Evolutionary conservation across 257 asterid species (phyloP).

Genomic region (Solanum dulcamara): DNA sequence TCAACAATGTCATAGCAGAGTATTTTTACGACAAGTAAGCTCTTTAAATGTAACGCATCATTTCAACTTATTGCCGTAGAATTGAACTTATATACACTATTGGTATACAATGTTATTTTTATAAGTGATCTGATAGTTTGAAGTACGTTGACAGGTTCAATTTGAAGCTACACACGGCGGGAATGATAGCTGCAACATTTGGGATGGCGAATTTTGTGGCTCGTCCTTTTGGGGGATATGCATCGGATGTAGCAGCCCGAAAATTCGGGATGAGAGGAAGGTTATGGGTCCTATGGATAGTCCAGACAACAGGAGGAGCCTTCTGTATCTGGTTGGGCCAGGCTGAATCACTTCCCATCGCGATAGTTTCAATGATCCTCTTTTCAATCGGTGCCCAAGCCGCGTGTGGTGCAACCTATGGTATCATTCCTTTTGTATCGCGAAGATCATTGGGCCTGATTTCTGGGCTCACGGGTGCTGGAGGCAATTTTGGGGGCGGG

Average conservation of each 20-base stretch:
- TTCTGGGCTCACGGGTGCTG: constrained; percentile 39
- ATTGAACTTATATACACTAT: not conserved
- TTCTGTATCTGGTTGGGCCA: constrained; percentile 31
- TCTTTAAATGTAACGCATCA: too few relatives aligned
- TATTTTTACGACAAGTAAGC: constrained; percentile 39
- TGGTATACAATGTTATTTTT: not conserved
- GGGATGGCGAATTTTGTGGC: constrained; percentile 36
- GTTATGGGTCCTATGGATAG: constrained; percentile 37
- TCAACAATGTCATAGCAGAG: constrained; percentile 40
- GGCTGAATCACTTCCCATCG: constrained; percentile 15
- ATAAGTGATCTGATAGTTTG: not conserved
- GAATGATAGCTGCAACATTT: constrained; percentile 33
- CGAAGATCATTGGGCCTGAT: constrained; percentile 31
- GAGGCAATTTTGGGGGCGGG: constrained; percentile 37
- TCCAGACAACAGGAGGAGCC: constrained; percentile 30
- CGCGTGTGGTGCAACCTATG: constrained; percentile 30
- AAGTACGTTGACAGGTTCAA: constrained; percentile 7
- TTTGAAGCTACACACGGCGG: constrained; percentile 27
- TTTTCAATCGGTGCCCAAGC: constrained; percentile 33
- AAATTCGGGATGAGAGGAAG: constrained; percentile 40
- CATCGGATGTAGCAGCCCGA: constrained; percentile 17
- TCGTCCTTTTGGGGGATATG: constrained; percentile 33
- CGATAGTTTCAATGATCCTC: constrained; percentile 29
- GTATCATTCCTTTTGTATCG: constrained; percentile 25
- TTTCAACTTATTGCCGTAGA: not conserved